A percentile compares a stretch with the other conserved stretches of the same genome.
phyloP scores from a whole-genome alignment of 805 yeast species.

The Lachancea thermotolerans region DNA sequence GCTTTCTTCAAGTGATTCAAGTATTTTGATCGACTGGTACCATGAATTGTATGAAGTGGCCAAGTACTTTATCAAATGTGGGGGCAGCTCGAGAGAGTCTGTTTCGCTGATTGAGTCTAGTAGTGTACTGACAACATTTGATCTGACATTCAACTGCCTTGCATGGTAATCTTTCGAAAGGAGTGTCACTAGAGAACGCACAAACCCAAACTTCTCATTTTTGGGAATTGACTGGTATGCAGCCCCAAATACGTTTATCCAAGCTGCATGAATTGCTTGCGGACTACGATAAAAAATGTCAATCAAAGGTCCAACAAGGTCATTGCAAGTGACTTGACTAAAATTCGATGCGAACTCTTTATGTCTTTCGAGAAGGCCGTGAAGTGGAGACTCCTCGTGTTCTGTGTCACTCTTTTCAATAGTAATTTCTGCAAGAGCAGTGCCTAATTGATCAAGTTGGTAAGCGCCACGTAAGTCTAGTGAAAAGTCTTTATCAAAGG shows the following conservation, averaged over 20 bases:
- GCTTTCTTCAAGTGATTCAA: constrained; percentile 60
- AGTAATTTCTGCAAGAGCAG: constrained; percentile 19
- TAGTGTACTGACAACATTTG: constrained; percentile 79
- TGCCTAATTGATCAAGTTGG: constrained; percentile 46
- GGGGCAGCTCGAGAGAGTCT: constrained; percentile 75
- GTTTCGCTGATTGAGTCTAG: constrained; percentile 78
- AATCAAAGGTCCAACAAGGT: constrained; percentile 61
- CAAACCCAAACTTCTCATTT: constrained; percentile 76
- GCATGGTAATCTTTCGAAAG: constrained; percentile 87
- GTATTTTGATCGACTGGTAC: constrained; percentile 79
- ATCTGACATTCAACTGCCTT: constrained; percentile 80
- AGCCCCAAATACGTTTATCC: constrained; percentile 80
- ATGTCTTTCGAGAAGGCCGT: constrained; percentile 32
- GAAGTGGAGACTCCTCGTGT: constrained; percentile 15
- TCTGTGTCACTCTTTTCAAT: neutral
- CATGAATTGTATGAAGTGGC: constrained; percentile 86
- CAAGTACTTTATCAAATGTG: constrained; percentile 83
- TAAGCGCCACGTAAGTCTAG: constrained; percentile 46
- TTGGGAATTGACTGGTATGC: constrained; percentile 68
- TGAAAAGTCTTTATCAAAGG: constrained; percentile 49
- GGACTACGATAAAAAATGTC: constrained; percentile 80
- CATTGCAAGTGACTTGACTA: constrained; percentile 43
- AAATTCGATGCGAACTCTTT: constrained; percentile 21
- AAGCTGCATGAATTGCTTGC: constrained; percentile 69
- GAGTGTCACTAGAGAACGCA: constrained; percentile 70